Base-by-base conservation (phyloP, 306 rosid species). In the Ceratonia siliqua region DNA sequence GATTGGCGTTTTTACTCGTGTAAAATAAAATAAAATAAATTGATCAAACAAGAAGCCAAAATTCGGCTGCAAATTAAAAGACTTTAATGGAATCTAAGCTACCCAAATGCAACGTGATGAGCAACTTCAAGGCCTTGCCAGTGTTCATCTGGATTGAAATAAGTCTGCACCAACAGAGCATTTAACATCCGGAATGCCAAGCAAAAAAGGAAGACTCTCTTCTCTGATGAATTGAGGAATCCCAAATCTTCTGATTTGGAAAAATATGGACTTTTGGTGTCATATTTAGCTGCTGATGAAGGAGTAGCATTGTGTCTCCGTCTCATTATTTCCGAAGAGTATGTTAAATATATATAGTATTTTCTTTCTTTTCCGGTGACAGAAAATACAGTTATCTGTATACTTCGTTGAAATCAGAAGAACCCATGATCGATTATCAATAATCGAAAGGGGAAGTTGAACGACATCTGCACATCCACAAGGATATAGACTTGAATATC, bases 101-200 rank as follows among this genome's bases (percentile, higher is more conserved):
- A 89, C 93, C 97, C 99, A 22, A 90, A 94, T 24, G 86, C 84
- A 81, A 94, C 78, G 52, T 81, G 82, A 76, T 94, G 99, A n/a
- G 97, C 97, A 27, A 91, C 96, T 74, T 94, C 97, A 8, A 92
- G 96, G 39, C 95, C 90, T 43, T 94, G 99, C 97, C 99, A 92
- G 71, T 92, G 95, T 85, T 94, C 99, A 81, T 94, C 99, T 5
- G 97, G 99, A 74, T 90, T 94, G 89, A 94, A 94, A 76, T 90
- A 88, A 33, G 84, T 91, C 88, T 88, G 96, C 57, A 94, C 83
- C 35, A 92, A 64, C 41, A 94, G 41, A 20, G 99, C 85, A 81
- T 94, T 94, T 64, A 75, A 70, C 18, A 92, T 70, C 66, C 96
- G 97, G 83, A 94, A 92, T 12, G 79, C 89, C 78, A 94, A 82